Conservation (phyloP, 495 filamentous ascomycete species). For the Penicillium taxi region DNA sequence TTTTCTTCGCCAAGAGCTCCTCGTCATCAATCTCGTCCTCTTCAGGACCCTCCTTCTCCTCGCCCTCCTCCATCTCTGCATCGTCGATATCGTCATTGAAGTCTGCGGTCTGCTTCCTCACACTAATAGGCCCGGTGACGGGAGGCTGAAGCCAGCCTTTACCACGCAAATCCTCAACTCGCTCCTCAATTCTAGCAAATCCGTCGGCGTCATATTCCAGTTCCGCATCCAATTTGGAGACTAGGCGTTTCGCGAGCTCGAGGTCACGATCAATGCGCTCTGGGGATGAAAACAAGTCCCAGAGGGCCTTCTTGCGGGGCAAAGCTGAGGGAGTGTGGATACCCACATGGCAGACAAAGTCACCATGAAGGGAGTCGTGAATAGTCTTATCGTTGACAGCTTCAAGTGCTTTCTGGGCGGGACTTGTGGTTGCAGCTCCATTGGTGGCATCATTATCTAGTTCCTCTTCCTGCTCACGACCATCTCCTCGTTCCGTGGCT, state of each 20-base stretch:
- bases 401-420: constrained; percentile 79
- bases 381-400: constrained; percentile 95
- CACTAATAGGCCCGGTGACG: constrained; percentile 43
- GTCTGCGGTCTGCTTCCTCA: constrained; percentile 54
- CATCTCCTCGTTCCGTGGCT: constrained; percentile 49
- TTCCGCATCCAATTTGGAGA: constrained; percentile 71
- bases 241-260: constrained; percentile 64
- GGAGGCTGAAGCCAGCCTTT: constrained; percentile 69
- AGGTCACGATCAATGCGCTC: constrained; percentile 83
- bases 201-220: constrained; percentile 60
- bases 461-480: constrained; percentile 57
- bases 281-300: constrained; percentile 89
- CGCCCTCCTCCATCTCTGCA: constrained; percentile 63
- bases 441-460: constrained; percentile 33
- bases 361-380: constrained; percentile 81
- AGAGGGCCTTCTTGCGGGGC: constrained; percentile 90
- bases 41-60: constrained; percentile 64
- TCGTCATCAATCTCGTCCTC: constrained; percentile 84
- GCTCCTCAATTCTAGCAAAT: constrained; percentile 70
- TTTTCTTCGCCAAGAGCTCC: constrained; percentile 85
- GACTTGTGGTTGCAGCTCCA: constrained; percentile 26
- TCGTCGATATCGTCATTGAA: constrained; percentile 62
- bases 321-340: constrained; percentile 82
- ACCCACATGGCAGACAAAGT: constrained; percentile 95
- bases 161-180: constrained; percentile 67